A percentile compares a stretch with the other conserved stretches of the same genome.
These are phyloP conservation scores for Lichtheimia ramosa DNA, from an alignment of 371 early-diverging fungal species.

Conservation along the genomic window DNA sequence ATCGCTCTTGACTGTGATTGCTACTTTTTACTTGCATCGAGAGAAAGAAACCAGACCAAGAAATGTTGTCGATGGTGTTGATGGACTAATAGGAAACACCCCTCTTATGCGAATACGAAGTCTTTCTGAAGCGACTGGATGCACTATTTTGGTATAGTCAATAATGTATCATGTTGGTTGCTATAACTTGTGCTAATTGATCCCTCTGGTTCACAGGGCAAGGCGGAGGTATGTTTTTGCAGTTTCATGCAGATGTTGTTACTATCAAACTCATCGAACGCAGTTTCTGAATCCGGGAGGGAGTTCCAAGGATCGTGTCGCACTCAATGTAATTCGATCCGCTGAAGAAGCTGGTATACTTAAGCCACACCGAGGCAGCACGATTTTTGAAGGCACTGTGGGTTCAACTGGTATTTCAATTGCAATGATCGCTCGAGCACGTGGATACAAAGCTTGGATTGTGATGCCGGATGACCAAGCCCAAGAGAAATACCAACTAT, in stretches of 20 bases:
- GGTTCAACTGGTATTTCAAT: constrained; percentile 86
- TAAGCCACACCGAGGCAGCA: constrained; percentile 65
- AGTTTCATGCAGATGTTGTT: too few relatives aligned
- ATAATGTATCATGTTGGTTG: too few relatives aligned
- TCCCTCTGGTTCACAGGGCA: constrained; percentile 23
- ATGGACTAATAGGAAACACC: constrained; percentile 85
- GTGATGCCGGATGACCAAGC: constrained; percentile 97
- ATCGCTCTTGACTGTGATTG: constrained; percentile 22
- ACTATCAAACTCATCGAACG: too few relatives aligned
- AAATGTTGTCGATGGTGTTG: constrained; percentile 64
- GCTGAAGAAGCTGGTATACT: constrained; percentile 74
- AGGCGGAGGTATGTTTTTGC: constrained; percentile 32
- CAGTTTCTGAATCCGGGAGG: constrained; percentile 92
- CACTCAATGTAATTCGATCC: constrained; percentile 78
- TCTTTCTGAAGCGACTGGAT: constrained; percentile 87
- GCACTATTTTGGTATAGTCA: constrained; percentile 74
- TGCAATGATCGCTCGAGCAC: constrained; percentile 80
- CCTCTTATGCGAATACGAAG: constrained; percentile 85
- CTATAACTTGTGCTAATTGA: neutral
- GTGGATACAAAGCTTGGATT: constrained; percentile 89
- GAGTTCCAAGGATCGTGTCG: constrained; percentile 92
- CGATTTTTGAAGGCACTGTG: constrained; percentile 94
- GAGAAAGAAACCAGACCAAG: constrained; percentile 6
- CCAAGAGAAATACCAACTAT: constrained; percentile 82
- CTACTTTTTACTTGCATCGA: neutral